Base-by-base conservation (phyloP, 2,329 filamentous ascomycete species). In the Escovopsis sp. region DNA sequence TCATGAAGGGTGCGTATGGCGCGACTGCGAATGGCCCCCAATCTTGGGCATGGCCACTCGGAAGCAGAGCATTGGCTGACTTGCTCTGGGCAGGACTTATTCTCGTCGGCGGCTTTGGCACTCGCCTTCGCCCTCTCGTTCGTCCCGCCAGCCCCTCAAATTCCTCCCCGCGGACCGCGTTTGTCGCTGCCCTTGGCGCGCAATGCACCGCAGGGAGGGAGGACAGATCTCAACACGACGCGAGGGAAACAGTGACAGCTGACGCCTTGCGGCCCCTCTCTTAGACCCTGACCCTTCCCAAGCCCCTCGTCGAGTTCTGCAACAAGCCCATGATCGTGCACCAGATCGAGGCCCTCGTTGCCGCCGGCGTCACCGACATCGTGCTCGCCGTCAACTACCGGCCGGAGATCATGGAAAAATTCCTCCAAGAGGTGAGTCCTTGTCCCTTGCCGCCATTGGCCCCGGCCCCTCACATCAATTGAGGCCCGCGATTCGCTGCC, bases 241-340 rank as follows among this genome's bases (percentile, higher is more conserved):
- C 30, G 34, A 40, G 28, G 38, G 30, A 18, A 19, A 32, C 43
- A 15, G 15, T 15, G 15, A 15, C 15, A 15, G 15, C 53, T 58
- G 47, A 59, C 49, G 43, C 43, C 37, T 47, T 42, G 46, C 43
- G 51, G 49, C 48, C 39, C 39, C 43, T 12, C 12, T 34, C 41
- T 28, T 62, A 94, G 86, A 98, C 89, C 55, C 79, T 98, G 60
- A 95, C 91, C 41, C 84, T 95, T 53, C 89, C 89, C 48, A 98
- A 96, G 68, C 89, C 91, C 51, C 76, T 98, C 53, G 91, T 98
- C 59, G 89, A 98, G 69, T 98, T 98, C 60, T 87, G 79, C 60
- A 98, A 98, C 76, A 89, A 91, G 69, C 91, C 88, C 62, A 98
- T 98, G 89, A 96, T 98, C 65, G 75, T 93, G 59, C 89, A 96